Percentiles rank a stretch among this genome's conserved stretches.
These are phyloP conservation scores for Vanrija humicola DNA, from an alignment of 1,284 basidiomycete genomes.

Conservation along the genomic window DNA sequence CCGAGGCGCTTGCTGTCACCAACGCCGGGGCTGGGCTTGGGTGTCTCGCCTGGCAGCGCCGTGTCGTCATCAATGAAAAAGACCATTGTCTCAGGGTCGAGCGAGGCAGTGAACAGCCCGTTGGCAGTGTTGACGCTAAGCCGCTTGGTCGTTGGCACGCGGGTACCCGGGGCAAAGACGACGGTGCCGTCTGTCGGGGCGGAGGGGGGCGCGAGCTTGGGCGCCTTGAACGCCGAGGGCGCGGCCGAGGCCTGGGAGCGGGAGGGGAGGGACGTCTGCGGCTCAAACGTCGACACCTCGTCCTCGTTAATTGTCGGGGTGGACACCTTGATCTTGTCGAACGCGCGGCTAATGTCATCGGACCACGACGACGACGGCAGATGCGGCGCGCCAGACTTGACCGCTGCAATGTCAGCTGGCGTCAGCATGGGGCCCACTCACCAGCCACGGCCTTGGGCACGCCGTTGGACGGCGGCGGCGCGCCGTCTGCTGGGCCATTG, in stretches of 20 bases:
- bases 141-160: no score
- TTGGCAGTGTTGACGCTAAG: no score
- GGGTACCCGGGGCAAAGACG: no score
- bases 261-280: neutral
- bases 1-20: neutral
- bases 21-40: no score
- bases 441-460: no score
- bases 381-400: neutral
- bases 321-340: constrained; percentile 4
- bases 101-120: neutral
- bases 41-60: neutral
- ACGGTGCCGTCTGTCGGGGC: no score
- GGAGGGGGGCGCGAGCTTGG: no score
- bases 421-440: no score
- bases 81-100: constrained; percentile 14
- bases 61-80: constrained; percentile 17
- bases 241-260: no score
- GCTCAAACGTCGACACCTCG: neutral
- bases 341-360: constrained; percentile 11
- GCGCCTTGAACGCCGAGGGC: no score
- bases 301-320: no score
- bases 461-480: neutral
- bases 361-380: constrained; percentile 6
- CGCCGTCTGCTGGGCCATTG: neutral
- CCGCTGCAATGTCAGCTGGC: no score